A percentile compares a stretch with the other conserved stretches of the same genome.
phyloP scores from a whole-genome alignment of 495 filamentous ascomycete genomes.

The Mytilinidion resinicola region DNA sequence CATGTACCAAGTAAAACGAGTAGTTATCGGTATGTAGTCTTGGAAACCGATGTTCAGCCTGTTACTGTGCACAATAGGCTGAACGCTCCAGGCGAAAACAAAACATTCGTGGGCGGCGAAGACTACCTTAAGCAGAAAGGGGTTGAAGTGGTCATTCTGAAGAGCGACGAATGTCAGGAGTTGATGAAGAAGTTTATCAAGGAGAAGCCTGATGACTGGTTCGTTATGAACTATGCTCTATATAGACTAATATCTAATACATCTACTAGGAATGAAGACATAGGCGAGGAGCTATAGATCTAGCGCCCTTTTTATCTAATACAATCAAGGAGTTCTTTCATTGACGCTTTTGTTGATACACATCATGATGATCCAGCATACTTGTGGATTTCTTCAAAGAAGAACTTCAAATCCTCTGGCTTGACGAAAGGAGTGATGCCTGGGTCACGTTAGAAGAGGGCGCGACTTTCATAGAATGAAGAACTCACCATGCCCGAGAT shows the following conservation, averaged over 20 bases:
- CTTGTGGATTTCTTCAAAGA: slow-evolving; percentile 83
- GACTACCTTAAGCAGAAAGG: slow-evolving; percentile 63
- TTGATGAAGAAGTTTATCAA: slow-evolving; percentile 73
- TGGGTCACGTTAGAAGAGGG: slow-evolving; percentile 30
- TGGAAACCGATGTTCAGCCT: background rate
- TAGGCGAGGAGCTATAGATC: slow-evolving; percentile 17
- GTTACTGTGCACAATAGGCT: background rate
- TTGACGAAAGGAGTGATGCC: slow-evolving; percentile 90
- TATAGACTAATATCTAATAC: no score
- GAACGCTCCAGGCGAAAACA: slow-evolving; percentile 59
- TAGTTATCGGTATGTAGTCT: slow-evolving; percentile 51
- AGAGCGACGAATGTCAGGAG: slow-evolving; percentile 60
- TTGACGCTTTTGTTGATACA: background rate
- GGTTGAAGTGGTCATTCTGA: slow-evolving; percentile 67
- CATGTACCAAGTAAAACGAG: slow-evolving; percentile 70
- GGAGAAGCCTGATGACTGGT: slow-evolving; percentile 73
- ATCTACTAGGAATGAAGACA: slow-evolving; percentile 25
- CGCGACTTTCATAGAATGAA: background rate
- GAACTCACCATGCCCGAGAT: slow-evolving; percentile 76
- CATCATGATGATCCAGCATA: slow-evolving; percentile 12
- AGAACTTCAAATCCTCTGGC: slow-evolving; percentile 86
- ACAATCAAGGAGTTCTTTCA: background rate
- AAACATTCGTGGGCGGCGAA: slow-evolving; percentile 72
- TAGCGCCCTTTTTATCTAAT: no score
- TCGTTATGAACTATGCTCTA: slow-evolving; percentile 23